Evolutionary conservation across 169 alveolate species (phyloP).

Genomic region (Plasmodium malariae): DNA sequence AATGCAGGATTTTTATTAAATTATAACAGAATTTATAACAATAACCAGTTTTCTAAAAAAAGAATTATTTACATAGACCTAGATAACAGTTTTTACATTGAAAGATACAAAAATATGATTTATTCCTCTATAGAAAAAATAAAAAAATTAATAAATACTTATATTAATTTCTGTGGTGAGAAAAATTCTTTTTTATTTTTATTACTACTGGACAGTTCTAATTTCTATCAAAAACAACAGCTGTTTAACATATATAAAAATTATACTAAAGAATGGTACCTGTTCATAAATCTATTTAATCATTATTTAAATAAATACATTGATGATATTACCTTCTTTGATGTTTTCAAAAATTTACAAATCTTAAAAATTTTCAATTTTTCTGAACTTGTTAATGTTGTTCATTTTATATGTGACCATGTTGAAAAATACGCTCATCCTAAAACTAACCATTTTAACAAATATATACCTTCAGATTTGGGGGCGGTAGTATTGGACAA

Average conservation of each 20-base stretch:
- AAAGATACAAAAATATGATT: conserved; percentile 74
- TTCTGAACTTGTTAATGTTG: conserved; percentile 38
- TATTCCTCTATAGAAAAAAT: conserved; percentile 40
- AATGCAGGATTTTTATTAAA: neutral
- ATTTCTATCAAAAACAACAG: neutral
- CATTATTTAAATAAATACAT: conserved; percentile 33
- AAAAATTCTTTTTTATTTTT: conserved; percentile 26
- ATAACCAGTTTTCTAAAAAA: conserved; percentile 29
- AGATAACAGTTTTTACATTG: conserved; percentile 71
- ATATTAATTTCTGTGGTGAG: conserved; percentile 27
- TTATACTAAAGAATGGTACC: neutral
- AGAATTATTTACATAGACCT: conserved; percentile 56
- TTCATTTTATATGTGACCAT: conserved; percentile 35
- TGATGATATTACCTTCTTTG: conserved; percentile 37
- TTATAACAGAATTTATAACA: neutral
- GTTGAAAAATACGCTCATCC: conserved; percentile 6
- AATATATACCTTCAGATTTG: conserved; percentile 40
- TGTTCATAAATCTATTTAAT: conserved; percentile 39
- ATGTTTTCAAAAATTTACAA: conserved; percentile 52
- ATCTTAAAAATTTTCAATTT: conserved; percentile 59
- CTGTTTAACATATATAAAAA: conserved; percentile 9
- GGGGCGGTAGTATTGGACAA: conserved; percentile 61
- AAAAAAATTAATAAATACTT: conserved; percentile 46
- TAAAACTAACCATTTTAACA: conserved; percentile 15
- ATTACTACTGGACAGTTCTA: conserved; percentile 24